Percentiles rank a stretch among this genome's conserved stretches.
These are phyloP conservation scores for Starmera pachycereana DNA, from an alignment of 805 yeast genomes.

Conservation along the genomic window DNA sequence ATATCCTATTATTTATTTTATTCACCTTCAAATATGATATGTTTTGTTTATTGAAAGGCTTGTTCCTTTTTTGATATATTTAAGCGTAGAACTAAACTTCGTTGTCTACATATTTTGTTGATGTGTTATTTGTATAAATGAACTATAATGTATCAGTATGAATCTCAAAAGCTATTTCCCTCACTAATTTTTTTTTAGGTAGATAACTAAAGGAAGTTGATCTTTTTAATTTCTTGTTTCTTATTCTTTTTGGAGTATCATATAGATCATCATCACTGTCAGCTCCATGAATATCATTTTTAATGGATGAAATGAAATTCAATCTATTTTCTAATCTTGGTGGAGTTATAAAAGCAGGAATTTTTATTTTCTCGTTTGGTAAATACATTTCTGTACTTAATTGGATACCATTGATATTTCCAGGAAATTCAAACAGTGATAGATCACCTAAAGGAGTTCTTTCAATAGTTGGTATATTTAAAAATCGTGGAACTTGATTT, in stretches of 20 bases:
- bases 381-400: background rate
- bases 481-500: conserved; percentile 5
- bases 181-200: conserved; percentile 12
- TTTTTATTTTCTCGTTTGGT: conserved; percentile 3
- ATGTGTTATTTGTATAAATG: too few species aligned
- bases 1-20: too few species aligned
- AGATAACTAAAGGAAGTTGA: conserved; percentile 12
- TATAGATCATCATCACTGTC: too few species aligned
- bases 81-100: too few species aligned
- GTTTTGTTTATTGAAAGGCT: too few species aligned
- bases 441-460: conserved; percentile 8
- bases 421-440: conserved; percentile 9
- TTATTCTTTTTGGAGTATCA: too few species aligned
- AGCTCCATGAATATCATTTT: conserved; percentile 1
- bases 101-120: too few species aligned
- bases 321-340: conserved; percentile 13
- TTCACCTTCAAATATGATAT: too few species aligned
- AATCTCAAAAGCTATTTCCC: conserved; percentile 16
- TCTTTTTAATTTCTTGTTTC: conserved; percentile 8
- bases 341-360: conserved; percentile 18
- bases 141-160: conserved; percentile 6
- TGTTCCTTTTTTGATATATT: too few species aligned
- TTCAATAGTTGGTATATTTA: background rate
- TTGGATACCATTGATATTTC: conserved; percentile 8
- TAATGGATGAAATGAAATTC: conserved; percentile 12